Evolutionary conservation across 495 filamentous ascomycete genomes (phyloP).

Genomic region (Penicillium lagena): DNA sequence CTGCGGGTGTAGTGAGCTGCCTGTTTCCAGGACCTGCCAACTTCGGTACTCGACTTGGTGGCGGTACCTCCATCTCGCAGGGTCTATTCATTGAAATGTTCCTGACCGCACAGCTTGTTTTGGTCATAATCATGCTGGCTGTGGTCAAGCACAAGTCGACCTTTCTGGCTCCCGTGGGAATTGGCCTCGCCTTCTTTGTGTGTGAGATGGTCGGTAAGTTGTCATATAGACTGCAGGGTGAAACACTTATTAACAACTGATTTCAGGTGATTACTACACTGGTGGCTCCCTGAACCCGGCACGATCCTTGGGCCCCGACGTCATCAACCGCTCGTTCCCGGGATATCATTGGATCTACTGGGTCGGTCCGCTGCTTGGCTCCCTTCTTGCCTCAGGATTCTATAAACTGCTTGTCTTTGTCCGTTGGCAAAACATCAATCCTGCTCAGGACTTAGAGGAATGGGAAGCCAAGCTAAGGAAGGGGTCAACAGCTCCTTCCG

Average conservation of each 20-base stretch:
- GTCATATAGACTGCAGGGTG: neutral
- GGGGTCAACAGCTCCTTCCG: slow-evolving; percentile 3
- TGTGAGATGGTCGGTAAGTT: slow-evolving; percentile 55
- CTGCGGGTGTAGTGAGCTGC: slow-evolving; percentile 53
- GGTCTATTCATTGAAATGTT: slow-evolving; percentile 79
- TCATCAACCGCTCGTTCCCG: slow-evolving; percentile 58
- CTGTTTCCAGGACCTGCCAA: slow-evolving; percentile 58
- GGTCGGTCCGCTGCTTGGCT: slow-evolving; percentile 62
- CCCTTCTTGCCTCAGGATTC: slow-evolving; percentile 60
- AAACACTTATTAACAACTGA: neutral
- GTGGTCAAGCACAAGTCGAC: slow-evolving; percentile 79
- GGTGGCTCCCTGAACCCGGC: slow-evolving; percentile 71
- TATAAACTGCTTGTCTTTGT: slow-evolving; percentile 61
- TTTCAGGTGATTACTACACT: slow-evolving; percentile 59
- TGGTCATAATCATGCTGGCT: slow-evolving; percentile 77
- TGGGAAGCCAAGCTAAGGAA: slow-evolving; percentile 23
- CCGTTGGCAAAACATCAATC: slow-evolving; percentile 73
- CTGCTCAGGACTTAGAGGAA: slow-evolving; percentile 57
- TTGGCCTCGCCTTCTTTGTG: slow-evolving; percentile 68
- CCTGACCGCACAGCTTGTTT: slow-evolving; percentile 68
- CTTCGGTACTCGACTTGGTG: slow-evolving; percentile 54
- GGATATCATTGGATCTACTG: slow-evolving; percentile 51
- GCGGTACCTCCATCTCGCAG: slow-evolving; percentile 51
- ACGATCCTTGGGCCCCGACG: slow-evolving; percentile 63
- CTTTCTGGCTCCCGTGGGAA: slow-evolving; percentile 70